Evolutionary conservation across 495 filamentous ascomycete genomes (phyloP), one percentile per base, ranked within the genome.

Genomic region (Cercophora newfieldiana): DNA sequence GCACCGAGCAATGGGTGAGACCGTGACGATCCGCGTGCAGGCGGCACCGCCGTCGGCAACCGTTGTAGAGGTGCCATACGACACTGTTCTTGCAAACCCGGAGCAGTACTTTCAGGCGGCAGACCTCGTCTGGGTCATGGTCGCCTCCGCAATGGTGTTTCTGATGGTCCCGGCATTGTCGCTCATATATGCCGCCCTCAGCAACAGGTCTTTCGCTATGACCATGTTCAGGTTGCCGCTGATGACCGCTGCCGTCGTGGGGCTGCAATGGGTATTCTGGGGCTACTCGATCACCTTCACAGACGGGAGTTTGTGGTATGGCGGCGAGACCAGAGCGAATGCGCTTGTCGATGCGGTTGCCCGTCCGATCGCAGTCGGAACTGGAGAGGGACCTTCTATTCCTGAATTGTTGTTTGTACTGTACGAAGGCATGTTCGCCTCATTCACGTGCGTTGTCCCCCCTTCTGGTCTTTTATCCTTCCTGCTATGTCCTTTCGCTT

Each of bases 361-460:
- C 10, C 44, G 48, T 21, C 67, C 67, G 16, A 50, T 69, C 25
- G 24, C 33, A 19, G 37, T 50, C 2, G 67, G 67, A 18, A 62
- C 65, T 31, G 63, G 67, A 2, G 58, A 59, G 16, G 53, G 37
- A 10, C 30, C 67, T 8, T 18, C 37, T 18, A 69, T 69, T 16
- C 68, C 68, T 5, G 68, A 69, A 24, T 51, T 69, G 29, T 21
- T 66, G 7, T 69, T 51, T 50, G 59, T 59, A 7, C 53, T 69
- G 3, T 69, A 69, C 44, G 64, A 69, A 47, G 68, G 59, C 22
- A 69, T 69, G 68, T 69, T 69, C 51, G 68, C 68, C 12, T 24
- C 64, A 1, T 69, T 69, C 25, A 69, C 68, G 28, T 65, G 33
- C 19, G 63, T 51, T 18, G 22, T n/a, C n/a, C n/a, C n/a, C n/a